These are phyloP conservation scores for Clarireedia homoeocarpa DNA, from an alignment of 2,329 filamentous ascomycete genomes.

Conservation along the genomic window DNA sequence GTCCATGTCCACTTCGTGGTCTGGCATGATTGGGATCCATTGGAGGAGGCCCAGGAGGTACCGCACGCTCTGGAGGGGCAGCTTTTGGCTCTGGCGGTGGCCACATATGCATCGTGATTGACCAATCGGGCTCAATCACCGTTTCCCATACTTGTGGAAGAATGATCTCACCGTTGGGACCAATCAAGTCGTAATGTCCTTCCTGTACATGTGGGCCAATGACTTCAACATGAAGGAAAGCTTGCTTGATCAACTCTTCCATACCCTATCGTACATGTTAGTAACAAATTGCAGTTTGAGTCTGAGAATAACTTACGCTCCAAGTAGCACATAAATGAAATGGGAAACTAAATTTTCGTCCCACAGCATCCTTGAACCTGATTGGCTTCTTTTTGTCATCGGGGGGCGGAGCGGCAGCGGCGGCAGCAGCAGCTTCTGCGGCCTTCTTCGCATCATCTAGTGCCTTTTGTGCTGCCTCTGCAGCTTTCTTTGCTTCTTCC, in stretches of 20 bases:
- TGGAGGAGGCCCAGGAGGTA: conserved; percentile 34
- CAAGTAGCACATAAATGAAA: conserved; percentile 79
- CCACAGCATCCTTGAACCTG: conserved; percentile 85
- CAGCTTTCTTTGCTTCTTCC: conserved; percentile 37
- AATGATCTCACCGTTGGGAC: conserved; percentile 75
- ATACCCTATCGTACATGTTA: conserved; percentile 53
- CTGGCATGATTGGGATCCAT: conserved; percentile 7
- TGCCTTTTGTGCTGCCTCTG: conserved; percentile 39
- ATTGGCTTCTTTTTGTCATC: conserved; percentile 54
- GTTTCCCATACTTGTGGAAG: conserved; percentile 75
- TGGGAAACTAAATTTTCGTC: conserved; percentile 87
- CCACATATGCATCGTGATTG: conserved; percentile 62
- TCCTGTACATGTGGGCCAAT: conserved; percentile 69
- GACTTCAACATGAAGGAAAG: conserved; percentile 71
- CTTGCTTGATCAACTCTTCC: conserved; percentile 79
- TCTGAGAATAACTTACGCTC: conserved; percentile 49
- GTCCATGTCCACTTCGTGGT: conserved; percentile 12
- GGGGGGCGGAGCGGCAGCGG: conserved; percentile 32
- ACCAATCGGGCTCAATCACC: conserved; percentile 70
- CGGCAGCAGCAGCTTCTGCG: conserved; percentile 19
- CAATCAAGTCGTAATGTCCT: conserved; percentile 73
- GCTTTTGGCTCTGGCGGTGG: conserved; percentile 42
- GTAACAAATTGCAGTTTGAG: conserved; percentile 9
- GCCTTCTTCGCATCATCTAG: conserved; percentile 39
- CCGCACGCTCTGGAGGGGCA: conserved; percentile 62